Conservation (phyloP, 75 land plant species). For the Sequoia sempervirens region DNA sequence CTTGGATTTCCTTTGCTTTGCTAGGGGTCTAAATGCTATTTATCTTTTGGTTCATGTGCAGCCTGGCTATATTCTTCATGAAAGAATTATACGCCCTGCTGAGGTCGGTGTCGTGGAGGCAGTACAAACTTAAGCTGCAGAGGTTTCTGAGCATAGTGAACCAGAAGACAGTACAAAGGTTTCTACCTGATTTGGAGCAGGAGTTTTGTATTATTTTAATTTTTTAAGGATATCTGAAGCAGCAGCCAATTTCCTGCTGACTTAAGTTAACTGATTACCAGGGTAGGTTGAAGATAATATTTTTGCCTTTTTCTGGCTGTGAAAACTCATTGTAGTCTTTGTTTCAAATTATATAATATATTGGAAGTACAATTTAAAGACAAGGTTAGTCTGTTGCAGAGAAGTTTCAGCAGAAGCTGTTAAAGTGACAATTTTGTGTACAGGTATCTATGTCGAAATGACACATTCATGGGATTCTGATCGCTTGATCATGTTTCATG, state of each 20-base stretch:
- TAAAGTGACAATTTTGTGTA: neutral
- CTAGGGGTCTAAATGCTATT: neutral
- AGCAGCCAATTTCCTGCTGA: neutral
- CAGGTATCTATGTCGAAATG: neutral
- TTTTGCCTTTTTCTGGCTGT: neutral
- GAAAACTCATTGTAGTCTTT: neutral
- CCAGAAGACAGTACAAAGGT: neutral
- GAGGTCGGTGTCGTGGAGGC: conserved; percentile 78
- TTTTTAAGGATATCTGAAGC: neutral
- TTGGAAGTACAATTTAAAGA: neutral
- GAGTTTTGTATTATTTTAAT: neutral
- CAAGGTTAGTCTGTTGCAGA: too few species aligned
- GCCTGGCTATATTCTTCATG: conserved; percentile 83
- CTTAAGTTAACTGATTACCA: neutral
- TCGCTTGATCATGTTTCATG: neutral
- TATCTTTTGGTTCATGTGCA: conserved; percentile 28
- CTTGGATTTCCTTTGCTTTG: neutral
- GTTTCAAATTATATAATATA: neutral
- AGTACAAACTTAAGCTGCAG: conserved; percentile 12
- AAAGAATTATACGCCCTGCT: conserved; percentile 86
- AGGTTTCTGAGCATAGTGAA: conserved; percentile 3
- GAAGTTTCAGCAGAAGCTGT: neutral
- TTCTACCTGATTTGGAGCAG: neutral
- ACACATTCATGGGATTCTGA: neutral
- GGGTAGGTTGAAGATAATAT: neutral